Conservation (phyloP, 140 eudicot genomes). For the Bidens hawaiensis region DNA sequence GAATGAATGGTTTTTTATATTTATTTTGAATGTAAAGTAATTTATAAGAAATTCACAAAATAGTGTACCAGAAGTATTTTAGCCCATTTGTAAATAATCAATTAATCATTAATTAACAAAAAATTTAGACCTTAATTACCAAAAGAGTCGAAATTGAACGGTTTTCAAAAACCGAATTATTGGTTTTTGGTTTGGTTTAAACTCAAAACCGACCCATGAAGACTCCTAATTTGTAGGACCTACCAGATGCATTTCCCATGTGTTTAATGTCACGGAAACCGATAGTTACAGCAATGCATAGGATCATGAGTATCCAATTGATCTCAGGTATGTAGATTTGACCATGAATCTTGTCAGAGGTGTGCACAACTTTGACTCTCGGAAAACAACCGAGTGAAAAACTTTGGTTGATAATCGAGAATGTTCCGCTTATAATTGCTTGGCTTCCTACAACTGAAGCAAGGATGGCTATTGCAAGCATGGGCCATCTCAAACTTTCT, state of each 20-base stretch:
- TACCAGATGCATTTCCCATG: conserved; percentile 79
- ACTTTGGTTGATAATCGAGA: conserved; percentile 69
- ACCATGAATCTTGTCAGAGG: conserved; percentile 64
- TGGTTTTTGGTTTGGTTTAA: too few species aligned
- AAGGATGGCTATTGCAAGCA: conserved; percentile 68
- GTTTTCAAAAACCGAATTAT: too few species aligned
- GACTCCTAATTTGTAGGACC: background rate
- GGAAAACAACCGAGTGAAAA: conserved; percentile 68
- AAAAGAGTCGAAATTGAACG: too few species aligned
- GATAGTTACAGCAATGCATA: conserved; percentile 66
- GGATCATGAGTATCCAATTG: conserved; percentile 67
- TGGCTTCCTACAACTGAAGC: conserved; percentile 81
- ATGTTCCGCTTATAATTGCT: conserved; percentile 73
- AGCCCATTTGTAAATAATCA: too few species aligned
- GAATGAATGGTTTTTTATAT: too few species aligned
- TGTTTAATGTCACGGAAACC: conserved; percentile 71
- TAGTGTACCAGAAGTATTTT: too few species aligned
- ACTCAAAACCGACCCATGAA: too few species aligned
- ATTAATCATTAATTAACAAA: too few species aligned
- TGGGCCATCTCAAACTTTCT: conserved; percentile 81
- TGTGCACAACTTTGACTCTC: conserved; percentile 62
- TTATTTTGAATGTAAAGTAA: too few species aligned
- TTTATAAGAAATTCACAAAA: too few species aligned
- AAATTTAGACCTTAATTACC: too few species aligned
- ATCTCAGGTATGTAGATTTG: conserved; percentile 78